Evolutionary conservation across 441 rosid genomes (phyloP), one percentile per base, ranked within the genome.

Genomic region (Iberis amara): DNA sequence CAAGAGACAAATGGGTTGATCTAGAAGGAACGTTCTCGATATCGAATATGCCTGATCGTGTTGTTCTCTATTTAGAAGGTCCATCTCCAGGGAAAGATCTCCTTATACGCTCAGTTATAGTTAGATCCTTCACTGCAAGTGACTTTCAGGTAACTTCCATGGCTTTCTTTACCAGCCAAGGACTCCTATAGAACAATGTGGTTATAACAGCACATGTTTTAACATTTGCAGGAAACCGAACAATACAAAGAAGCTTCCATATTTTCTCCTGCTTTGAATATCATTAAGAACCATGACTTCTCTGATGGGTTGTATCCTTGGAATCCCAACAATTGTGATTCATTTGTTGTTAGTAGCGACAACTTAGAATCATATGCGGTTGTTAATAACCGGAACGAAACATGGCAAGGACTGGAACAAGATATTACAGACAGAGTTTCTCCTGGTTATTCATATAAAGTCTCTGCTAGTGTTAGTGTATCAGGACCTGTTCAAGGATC

Each of bases 401-500:
- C 80, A 66, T 90, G 98, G 98, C 90, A 90, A 64, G 96, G 95
- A 9, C 71, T 90, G 57, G 98, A 81, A 59, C 95, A 87, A 69
- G 94, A 87, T 71, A 83, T 87, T 64, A 85, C 95, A 2, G 61
- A 68, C 61, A 72, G 69, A 47, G 71, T 87, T 66, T 77, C 77
- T 39, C 75, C 73, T 14, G 85, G 86, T 51, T 58, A 31, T 39
- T 68, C 74, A 36, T 85, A 81, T 61, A 64, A 74, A 8, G 84
- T 90, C 59, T 76, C 82, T 52, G 96, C 95, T 47, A n/a, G 33
- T 61, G 83, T 90, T 68, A 88, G 90, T 21, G 80, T 81, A 11
- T 80, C 80, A 0, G 79, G 79, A 30, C 70, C 61, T 59, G 47
- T 53, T 59, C 52, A 33, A 13, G 76, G 68, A 53, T 59, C 81